Evolutionary conservation across 192 early-diverging fungal genomes (phyloP).

Genomic region (Podila minutissima): DNA sequence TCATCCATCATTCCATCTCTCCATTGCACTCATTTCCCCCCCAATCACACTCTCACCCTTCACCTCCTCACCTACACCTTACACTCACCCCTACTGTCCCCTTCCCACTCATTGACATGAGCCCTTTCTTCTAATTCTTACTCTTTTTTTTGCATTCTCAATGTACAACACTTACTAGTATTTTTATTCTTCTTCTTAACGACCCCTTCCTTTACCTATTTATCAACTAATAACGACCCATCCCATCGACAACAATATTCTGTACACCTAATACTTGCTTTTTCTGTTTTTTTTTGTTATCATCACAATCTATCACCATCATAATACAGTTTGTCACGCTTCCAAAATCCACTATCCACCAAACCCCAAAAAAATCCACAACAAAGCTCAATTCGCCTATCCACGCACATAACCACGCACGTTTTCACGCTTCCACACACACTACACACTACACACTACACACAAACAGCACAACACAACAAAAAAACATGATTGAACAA

Average conservation of each 20-base stretch:
- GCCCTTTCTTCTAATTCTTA: background rate
- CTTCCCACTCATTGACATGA: slow-evolving; percentile 1
- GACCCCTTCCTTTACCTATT: slow-evolving; percentile 1
- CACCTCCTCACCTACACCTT: background rate
- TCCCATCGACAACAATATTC: background rate
- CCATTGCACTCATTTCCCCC: background rate
- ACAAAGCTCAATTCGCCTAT: background rate
- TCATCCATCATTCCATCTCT: background rate
- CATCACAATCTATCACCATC: no score
- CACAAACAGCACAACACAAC: background rate
- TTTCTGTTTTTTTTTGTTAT: no score
- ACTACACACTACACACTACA: background rate
- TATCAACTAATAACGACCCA: slow-evolving; percentile 2
- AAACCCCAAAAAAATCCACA: background rate
- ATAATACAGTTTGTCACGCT: background rate
- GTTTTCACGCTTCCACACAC: background rate
- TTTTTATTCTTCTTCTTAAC: background rate
- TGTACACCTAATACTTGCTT: background rate
- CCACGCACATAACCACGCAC: no score
- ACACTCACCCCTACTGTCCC: background rate
- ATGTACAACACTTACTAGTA: background rate
- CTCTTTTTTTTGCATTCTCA: background rate
- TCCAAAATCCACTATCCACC: background rate
- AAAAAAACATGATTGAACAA: slow-evolving; percentile 35
- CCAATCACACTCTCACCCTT: background rate